A percentile compares a stretch with the other conserved stretches of the same genome.
These are phyloP conservation scores for Russula earlei DNA, from an alignment of 768 basidiomycete species.

Conservation along the genomic window DNA sequence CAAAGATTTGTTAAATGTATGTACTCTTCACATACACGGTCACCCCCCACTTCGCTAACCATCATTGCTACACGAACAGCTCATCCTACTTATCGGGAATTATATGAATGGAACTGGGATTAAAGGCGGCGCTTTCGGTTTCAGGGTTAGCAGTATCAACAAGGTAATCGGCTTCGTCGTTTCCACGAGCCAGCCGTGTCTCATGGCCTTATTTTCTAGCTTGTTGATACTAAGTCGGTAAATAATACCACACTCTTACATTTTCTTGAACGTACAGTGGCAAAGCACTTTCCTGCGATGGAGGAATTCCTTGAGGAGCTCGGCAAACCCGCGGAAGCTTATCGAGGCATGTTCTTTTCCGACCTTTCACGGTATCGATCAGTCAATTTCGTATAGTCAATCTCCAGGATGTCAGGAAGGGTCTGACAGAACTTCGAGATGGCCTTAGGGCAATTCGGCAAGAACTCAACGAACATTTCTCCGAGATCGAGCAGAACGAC, in stretches of 20 bases:
- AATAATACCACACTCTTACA: slow-evolving; percentile 92
- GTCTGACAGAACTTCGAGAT: slow-evolving; percentile 58
- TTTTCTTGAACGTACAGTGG: slow-evolving; percentile 83
- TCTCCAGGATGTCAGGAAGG: slow-evolving; percentile 75
- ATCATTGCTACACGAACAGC: slow-evolving; percentile 28
- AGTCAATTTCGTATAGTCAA: slow-evolving; percentile 47
- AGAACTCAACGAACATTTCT: slow-evolving; percentile 73
- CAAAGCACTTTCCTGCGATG: slow-evolving; percentile 81
- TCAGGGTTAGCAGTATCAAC: slow-evolving; percentile 95
- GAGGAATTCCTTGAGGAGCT: slow-evolving; percentile 85
- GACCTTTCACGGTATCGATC: neutral
- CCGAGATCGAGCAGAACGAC: slow-evolving; percentile 60
- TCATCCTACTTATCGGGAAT: slow-evolving; percentile 93
- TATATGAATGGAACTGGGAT: slow-evolving; percentile 97
- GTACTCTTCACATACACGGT: slow-evolving; percentile 18
- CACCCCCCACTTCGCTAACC: slow-evolving; percentile 13
- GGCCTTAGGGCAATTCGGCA: slow-evolving; percentile 72
- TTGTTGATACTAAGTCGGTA: slow-evolving; percentile 95
- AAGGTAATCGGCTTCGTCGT: slow-evolving; percentile 42
- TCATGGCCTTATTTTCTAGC: slow-evolving; percentile 33
- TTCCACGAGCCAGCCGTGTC: neutral
- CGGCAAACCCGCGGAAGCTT: slow-evolving; percentile 82
- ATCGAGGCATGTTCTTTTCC: slow-evolving; percentile 46
- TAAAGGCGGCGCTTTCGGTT: slow-evolving; percentile 95
- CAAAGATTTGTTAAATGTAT: slow-evolving; percentile 80